Conservation (phyloP, 2,329 filamentous ascomycete species). For the Botrytis aclada region DNA sequence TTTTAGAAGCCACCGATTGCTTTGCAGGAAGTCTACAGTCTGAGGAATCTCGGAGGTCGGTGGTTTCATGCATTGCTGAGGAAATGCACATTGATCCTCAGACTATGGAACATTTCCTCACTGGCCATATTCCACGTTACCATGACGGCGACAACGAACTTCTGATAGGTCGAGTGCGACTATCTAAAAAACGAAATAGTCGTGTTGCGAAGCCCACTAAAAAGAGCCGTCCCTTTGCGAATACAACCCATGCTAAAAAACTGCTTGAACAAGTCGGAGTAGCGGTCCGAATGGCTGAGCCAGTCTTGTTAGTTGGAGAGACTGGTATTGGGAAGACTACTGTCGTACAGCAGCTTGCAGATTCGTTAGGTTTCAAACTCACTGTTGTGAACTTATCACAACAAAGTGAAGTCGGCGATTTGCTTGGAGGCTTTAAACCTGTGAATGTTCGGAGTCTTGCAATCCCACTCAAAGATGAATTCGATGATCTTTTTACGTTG, state of each 20-base stretch:
- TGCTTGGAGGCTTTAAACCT: constrained; percentile 94
- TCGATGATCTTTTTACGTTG: constrained; percentile 80
- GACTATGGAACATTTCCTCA: constrained; percentile 73
- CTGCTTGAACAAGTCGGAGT: constrained; percentile 86
- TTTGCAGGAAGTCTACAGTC: constrained; percentile 80
- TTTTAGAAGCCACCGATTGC: constrained; percentile 89
- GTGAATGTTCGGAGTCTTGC: constrained; percentile 86
- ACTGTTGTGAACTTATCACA: constrained; percentile 95
- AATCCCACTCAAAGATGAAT: constrained; percentile 88
- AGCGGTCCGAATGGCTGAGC: constrained; percentile 79
- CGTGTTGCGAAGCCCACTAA: constrained; percentile 48
- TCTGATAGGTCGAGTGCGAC: constrained; percentile 62
- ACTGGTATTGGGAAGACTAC: constrained; percentile 99
- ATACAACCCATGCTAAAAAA: constrained; percentile 78
- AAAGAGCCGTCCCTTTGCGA: constrained; percentile 72
- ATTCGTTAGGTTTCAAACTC: constrained; percentile 78
- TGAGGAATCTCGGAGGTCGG: constrained; percentile 53
- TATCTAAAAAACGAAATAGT: constrained; percentile 50
- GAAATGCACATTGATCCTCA: constrained; percentile 84
- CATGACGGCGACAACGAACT: constrained; percentile 58
- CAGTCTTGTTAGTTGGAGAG: constrained; percentile 92
- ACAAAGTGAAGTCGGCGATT: constrained; percentile 94
- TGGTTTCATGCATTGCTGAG: constrained; percentile 73
- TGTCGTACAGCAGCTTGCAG: constrained; percentile 87
- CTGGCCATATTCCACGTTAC: constrained; percentile 67